Evolutionary conservation across 2,329 filamentous ascomycete genomes (phyloP), one percentile per base, ranked within the genome.

Genomic region (Fusarium citri): DNA sequence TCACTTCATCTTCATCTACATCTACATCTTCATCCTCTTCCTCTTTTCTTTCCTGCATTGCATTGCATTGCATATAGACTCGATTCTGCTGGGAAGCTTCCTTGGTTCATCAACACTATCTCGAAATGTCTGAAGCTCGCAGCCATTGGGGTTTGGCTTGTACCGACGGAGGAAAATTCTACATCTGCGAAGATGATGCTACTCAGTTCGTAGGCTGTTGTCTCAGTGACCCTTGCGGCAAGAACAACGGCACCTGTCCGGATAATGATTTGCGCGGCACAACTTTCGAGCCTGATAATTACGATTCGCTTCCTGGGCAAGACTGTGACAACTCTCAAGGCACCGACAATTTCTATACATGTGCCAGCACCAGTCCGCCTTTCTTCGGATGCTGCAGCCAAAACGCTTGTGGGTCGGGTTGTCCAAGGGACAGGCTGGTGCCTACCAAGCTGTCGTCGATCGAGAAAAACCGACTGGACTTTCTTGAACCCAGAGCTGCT

Each of bases 171-270:
- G 79, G 80, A 47, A 53, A 60, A 7, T 81, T 81, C 43, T 82
- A 83, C 74, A 75, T 82, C 60, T 82, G 81, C 71, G 61, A 75
- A 15, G 73, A 74, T 18, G 74, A 75, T 26, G 56, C 50, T 22
- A 54, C 64, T 7, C 75, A 78, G 59, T 84, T 83, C 59, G 43
- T 84, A 34, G 82, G 82, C 10, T 84, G 82, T 69, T 84, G 82
- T 71, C 72, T 73, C 37, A 71, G 72, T 34, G 69, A 83, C 54
- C 80, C 81, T 4, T 81, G 78, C 70, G 61, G 70, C 23, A 62
- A 59, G 10, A 69, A 67, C 31, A 69, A 72, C 22, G 80, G 80
- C 37, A 42, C 60, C 37, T 83, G 82, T 55, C 79, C 79, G 2
- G 68, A 74, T 11, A 63, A 68, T 4, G 60, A 73, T 30, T 42